These are phyloP conservation scores for Silene noctiflora DNA, from an alignment of 179 eudicot genomes.

Conservation along the genomic window DNA sequence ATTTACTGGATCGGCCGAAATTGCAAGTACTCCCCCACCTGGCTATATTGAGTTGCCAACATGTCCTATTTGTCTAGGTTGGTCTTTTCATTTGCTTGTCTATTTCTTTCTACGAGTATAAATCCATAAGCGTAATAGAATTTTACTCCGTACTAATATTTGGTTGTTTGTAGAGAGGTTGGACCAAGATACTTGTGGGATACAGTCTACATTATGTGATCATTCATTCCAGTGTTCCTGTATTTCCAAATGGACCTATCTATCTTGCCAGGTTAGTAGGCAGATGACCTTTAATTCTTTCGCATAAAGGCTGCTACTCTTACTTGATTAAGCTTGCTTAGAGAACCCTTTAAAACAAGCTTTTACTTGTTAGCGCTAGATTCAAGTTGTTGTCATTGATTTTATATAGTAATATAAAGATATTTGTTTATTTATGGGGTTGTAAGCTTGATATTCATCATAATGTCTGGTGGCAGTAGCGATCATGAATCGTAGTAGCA, in stretches of 20 bases:
- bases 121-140: neutral
- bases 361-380: neutral
- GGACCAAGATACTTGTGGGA: conserved; percentile 94
- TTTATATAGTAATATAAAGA: too few species aligned
- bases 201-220: conserved; percentile 73
- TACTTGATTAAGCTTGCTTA: neutral
- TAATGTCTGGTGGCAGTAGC: too few species aligned
- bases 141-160: neutral
- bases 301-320: neutral
- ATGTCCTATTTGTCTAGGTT: conserved; percentile 90
- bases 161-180: conserved; percentile 58
- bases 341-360: neutral
- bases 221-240: conserved; percentile 85
- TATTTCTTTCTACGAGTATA: neutral
- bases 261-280: conserved; percentile 75
- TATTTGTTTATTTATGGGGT: too few species aligned
- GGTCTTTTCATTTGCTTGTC: conserved; percentile 12
- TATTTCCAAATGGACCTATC: conserved; percentile 76
- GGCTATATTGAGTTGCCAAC: conserved; percentile 72
- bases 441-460: too few species aligned
- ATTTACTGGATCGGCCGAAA: conserved; percentile 53
- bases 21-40: conserved; percentile 52
- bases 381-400: too few species aligned
- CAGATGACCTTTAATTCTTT: neutral
- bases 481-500: too few species aligned